A percentile compares a stretch with the other conserved stretches of the same genome.
Conservation (phyloP, 2,329 filamentous ascomycete genomes). For the Fusarium clavum region DNA sequence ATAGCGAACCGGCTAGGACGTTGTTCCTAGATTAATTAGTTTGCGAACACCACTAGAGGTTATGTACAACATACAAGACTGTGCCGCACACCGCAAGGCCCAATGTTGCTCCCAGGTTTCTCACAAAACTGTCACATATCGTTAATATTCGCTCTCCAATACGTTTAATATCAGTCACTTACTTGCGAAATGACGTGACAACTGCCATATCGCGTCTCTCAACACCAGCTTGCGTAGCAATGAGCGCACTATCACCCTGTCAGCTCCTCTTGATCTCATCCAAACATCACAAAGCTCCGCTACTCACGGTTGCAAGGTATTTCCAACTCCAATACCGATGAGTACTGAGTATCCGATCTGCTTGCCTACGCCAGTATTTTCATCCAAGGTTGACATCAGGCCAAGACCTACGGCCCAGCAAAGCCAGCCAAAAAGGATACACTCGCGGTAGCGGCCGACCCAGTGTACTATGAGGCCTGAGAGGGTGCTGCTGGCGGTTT, state of each 20-base stretch:
- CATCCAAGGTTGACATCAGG: conserved; percentile 63
- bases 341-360: conserved; percentile 66
- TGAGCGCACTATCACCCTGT: conserved; percentile 50
- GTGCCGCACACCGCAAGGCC: conserved; percentile 56
- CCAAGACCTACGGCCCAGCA: conserved; percentile 65
- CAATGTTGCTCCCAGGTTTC: conserved; percentile 55
- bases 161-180: conserved; percentile 18
- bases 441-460: conserved; percentile 64
- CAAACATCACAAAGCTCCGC: accelerated
- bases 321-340: conserved; percentile 63
- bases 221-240: conserved; percentile 68
- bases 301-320: conserved; percentile 62
- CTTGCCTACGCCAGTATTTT: conserved; percentile 60
- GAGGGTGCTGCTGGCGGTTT: conserved; percentile 60
- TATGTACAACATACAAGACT: conserved; percentile 48
- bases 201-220: conserved; percentile 60
- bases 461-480: conserved; percentile 65
- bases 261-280: neutral
- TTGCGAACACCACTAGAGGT: neutral
- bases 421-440: conserved; percentile 65
- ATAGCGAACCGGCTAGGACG: conserved; percentile 49
- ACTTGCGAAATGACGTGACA: conserved; percentile 59
- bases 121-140: conserved; percentile 49
- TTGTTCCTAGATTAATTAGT: conserved; percentile 50
- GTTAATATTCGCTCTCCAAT: neutral